Evolutionary conservation across 2,329 filamentous ascomycete species (phyloP), one percentile per base, ranked within the genome.

Genomic region (Alternaria sp.): DNA sequence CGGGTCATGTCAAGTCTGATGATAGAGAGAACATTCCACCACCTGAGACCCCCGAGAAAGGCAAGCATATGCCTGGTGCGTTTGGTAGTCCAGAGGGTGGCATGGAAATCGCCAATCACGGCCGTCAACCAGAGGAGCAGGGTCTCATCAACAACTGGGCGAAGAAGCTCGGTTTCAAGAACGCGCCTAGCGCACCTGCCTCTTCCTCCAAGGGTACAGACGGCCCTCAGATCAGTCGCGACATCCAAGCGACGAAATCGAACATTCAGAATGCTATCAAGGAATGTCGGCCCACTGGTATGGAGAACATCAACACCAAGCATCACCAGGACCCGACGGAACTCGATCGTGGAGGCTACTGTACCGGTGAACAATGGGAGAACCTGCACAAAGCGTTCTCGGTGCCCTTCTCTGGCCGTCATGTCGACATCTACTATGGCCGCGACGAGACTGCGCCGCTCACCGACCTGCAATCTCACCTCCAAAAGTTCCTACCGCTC

Each of bases 221-320:
- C 50, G 75, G 73, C 1, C 74, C 75, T 11, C 77, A 78, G 55
- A 80, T 80, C 54, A 74, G 65, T 46, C 73, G 72, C 2, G 77
- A 80, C 43, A 69, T 79, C 10, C 69, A 75, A 60, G 73, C 75
- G 3, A 80, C 77, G 7, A 75, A 73, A 23, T 73, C 75, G 6
- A 79, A 79, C 52, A 80, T 80, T 19, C 69, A 76, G 17, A 79
- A 76, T 25, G 77, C 77, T 1, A 80, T 80, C 68, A 77, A 77
- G 30, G 76, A 79, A 54, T 80, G 77, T 54, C 70, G 76, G 15
- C 76, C 77, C 2, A 74, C 76, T 8, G 74, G 75, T 45, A 72
- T 74, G 69, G 61, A 74, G 21, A 69, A 72, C 25, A 76, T 80
- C 66, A 75, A 76, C 40, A 71, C 67, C 8, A 77, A 76, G 51